Conservation (phyloP, 2,329 filamentous ascomycete genomes). For the Seiridium cupressi region DNA sequence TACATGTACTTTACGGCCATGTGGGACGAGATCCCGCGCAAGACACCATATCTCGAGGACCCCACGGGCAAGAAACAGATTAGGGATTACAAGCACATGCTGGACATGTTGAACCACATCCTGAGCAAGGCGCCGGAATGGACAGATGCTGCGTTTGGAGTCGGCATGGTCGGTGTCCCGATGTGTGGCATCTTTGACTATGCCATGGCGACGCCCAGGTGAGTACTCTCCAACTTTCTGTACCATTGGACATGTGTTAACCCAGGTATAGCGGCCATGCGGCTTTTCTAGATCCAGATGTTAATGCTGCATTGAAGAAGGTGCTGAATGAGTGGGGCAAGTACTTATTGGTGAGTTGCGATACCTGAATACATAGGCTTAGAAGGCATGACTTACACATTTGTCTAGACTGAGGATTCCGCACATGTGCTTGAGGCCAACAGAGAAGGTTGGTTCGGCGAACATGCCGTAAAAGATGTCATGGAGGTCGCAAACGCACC, state of each 20-base stretch:
- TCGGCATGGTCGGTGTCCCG: constrained; percentile 53
- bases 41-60: constrained; percentile 58
- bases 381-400: background rate
- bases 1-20: constrained; percentile 67
- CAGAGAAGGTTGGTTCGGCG: constrained; percentile 53
- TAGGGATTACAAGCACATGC: constrained; percentile 63
- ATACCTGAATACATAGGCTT: background rate
- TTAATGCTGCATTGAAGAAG: constrained; percentile 52
- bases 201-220: constrained; percentile 53
- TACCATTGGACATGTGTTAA: background rate
- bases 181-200: constrained; percentile 54
- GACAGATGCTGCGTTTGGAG: constrained; percentile 49
- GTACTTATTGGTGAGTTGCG: constrained; percentile 41
- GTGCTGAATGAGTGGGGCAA: constrained; percentile 57
- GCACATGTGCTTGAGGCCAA: constrained; percentile 46
- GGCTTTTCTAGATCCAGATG: constrained; percentile 53
- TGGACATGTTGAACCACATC: constrained; percentile 63
- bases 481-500: constrained; percentile 51
- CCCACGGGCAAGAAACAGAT: constrained; percentile 63
- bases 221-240: constrained; percentile 3
- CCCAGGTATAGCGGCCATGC: constrained; percentile 41
- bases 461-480: constrained; percentile 44
- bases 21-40: constrained; percentile 65
- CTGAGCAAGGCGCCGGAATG: constrained; percentile 49
- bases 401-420: constrained; percentile 45